Evolutionary conservation across 208 protist species (phyloP).

Genomic region (Trichomonas gallinae): DNA sequence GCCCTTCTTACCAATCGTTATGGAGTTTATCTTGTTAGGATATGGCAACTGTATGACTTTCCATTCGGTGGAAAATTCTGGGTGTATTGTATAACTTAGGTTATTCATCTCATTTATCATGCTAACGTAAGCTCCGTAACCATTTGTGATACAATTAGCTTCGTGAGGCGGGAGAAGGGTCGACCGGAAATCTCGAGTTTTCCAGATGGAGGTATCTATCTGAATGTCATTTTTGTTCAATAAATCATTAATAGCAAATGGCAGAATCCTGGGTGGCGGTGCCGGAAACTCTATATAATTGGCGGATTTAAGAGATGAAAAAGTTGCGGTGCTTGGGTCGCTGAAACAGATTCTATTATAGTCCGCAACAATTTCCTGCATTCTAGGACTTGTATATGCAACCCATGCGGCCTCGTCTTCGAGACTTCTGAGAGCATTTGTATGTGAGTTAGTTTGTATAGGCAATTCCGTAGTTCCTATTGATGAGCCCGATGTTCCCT

Average conservation of each 20-base stretch:
- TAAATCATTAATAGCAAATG: neutral
- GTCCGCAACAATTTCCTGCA: neutral
- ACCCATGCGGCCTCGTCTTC: neutral
- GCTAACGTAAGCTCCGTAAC: neutral
- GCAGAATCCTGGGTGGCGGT: neutral
- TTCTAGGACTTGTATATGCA: neutral
- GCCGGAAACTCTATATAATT: neutral
- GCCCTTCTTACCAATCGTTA: neutral
- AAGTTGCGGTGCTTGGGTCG: neutral
- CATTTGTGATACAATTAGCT: neutral
- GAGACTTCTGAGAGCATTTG: neutral
- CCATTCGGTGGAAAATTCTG: neutral
- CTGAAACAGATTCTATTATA: neutral
- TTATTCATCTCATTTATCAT: neutral
- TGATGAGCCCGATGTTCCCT: neutral
- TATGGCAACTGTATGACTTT: neutral
- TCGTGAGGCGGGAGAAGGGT: neutral
- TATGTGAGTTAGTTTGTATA: neutral
- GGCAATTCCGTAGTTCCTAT: neutral
- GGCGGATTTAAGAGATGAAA: neutral
- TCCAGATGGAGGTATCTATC: neutral
- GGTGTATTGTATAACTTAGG: neutral
- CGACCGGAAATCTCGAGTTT: neutral
- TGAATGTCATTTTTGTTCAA: neutral
- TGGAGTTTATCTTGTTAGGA: neutral